Percentiles rank a stretch among this genome's conserved stretches.
Evolutionary conservation across 352 stramenopile genomes (phyloP).

Genomic region (Thalassiosira oceanica): DNA sequence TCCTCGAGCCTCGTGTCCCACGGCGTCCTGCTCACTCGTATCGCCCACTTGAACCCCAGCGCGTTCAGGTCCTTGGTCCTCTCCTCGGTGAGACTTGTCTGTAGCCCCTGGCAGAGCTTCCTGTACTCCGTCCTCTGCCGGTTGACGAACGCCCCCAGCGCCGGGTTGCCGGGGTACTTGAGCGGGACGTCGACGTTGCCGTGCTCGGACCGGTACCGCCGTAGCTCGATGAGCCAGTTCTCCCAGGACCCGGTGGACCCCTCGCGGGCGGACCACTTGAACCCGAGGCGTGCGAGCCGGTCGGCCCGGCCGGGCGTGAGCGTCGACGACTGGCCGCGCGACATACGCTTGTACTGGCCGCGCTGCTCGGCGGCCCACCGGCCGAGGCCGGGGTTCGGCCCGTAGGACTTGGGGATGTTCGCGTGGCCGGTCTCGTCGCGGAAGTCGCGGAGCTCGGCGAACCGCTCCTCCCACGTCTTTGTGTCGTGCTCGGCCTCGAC

Average conservation of each 20-base stretch:
- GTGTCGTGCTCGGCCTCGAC: constrained; percentile 30
- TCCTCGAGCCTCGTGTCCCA: constrained; percentile 46
- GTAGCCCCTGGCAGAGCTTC: constrained; percentile 37
- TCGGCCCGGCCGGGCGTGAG: no score
- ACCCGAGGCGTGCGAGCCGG: no score
- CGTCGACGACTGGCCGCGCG: constrained; percentile 32
- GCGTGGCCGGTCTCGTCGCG: constrained; percentile 33
- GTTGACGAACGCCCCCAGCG: constrained; percentile 47
- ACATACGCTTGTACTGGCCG: constrained; percentile 31
- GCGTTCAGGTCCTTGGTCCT: constrained; percentile 32
- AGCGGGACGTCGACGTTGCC: constrained; percentile 45
- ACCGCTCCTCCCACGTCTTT: constrained; percentile 45
- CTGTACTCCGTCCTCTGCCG: constrained; percentile 45
- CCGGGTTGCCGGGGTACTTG: constrained; percentile 35
- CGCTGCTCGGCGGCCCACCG: constrained; percentile 59
- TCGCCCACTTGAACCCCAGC: constrained; percentile 49
- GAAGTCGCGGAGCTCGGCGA: constrained; percentile 36
- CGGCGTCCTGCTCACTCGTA: constrained; percentile 35
- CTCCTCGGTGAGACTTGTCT: constrained; percentile 44
- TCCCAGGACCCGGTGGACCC: constrained; percentile 43
- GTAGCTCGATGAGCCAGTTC: constrained; percentile 42
- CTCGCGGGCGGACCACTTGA: constrained; percentile 29
- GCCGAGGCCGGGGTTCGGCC: constrained; percentile 37
- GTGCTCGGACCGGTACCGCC: constrained; percentile 35
- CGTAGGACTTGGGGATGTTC: constrained; percentile 54